phyloP scores from a whole-genome alignment of 75 land plant genomes.

The Pinus tabuliformis region DNA sequence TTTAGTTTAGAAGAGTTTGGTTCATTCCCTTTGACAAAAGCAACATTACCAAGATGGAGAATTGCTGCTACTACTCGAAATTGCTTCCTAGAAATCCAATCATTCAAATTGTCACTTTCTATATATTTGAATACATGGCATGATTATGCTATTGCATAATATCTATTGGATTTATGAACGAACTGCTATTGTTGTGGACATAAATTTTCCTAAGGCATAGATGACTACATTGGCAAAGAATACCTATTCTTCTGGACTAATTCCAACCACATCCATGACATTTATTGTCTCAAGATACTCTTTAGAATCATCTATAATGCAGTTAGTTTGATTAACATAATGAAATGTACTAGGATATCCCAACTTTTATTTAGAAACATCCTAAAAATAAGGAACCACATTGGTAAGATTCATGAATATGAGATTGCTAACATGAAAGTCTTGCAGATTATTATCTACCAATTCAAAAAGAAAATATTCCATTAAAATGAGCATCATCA shows the following conservation, averaged over 20 bases:
- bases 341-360: constrained; percentile 73
- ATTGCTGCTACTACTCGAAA: constrained; percentile 79
- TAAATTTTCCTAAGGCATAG: not conserved
- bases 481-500: not conserved
- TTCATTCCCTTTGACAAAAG: constrained; percentile 68
- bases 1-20: constrained; percentile 63
- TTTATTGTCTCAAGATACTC: constrained; percentile 85
- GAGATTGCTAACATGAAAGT: not conserved
- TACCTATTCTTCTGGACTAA: constrained; percentile 87
- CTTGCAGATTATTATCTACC: not conserved
- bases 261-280: constrained; percentile 96
- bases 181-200: not conserved
- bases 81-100: constrained; percentile 46
- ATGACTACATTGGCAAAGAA: not conserved
- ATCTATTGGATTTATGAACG: not conserved
- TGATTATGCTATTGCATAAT: too few relatives aligned
- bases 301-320: constrained; percentile 69
- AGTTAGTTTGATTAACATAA: constrained; percentile 74
- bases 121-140: not conserved
- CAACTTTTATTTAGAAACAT: constrained; percentile 72
- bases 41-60: constrained; percentile 75
- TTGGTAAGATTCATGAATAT: not conserved
- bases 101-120: not conserved
- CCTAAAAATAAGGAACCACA: constrained; percentile 35
- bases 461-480: not conserved